Base-by-base conservation (phyloP, 2,329 filamentous ascomycete genomes). In the Cladophialophora immunda region DNA sequence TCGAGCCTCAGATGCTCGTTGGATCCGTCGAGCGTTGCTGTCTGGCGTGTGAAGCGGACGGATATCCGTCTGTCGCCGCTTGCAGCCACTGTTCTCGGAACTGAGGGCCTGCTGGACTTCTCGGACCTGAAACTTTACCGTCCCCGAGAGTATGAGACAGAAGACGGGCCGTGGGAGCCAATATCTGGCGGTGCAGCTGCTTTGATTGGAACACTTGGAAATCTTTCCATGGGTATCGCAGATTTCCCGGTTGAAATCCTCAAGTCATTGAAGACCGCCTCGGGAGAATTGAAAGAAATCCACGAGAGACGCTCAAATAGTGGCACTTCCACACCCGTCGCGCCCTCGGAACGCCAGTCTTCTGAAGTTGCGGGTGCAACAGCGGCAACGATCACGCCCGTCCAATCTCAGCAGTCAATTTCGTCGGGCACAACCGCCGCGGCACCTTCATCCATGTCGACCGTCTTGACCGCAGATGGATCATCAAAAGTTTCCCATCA, bases 141-240 rank as follows among this genome's bases (percentile, higher is more conserved):
- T 30, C 73, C 85, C 8, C 77, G 80, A 66, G 92, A 96, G 76
- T 93, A 94, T 76, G 88, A 90, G 70, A 92, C 91, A 0, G 91
- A 93, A 66, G 87, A 90, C 34, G 90, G 93, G 53, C 93, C 92
- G 0, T 89, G 87, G 73, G 93, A 95, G 70, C 92, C 93, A 0
- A 86, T 96, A 27, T 89, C 90, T 15, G 92, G 92, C 22, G 91
- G 89, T 17, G 89, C 92, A 0, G 87, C 88, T 53, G 92, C 93
- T 0, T 79, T 97, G 0, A 82, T 97, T n/a, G 91, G 91, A 5
- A 94, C 94, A n/a, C 83, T 95, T 55, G 89, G 90, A 29, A 90
- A 87, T 45, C 89, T 97, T 65, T 87, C 92, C 73, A 91, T 96
- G 86, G 92, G 92, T 0, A 84, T 97, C 47, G 92, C 92, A 0